Evolutionary conservation across 1,139 yeast genomes (phyloP).

Genomic region (Suhomyces wounanorum): DNA sequence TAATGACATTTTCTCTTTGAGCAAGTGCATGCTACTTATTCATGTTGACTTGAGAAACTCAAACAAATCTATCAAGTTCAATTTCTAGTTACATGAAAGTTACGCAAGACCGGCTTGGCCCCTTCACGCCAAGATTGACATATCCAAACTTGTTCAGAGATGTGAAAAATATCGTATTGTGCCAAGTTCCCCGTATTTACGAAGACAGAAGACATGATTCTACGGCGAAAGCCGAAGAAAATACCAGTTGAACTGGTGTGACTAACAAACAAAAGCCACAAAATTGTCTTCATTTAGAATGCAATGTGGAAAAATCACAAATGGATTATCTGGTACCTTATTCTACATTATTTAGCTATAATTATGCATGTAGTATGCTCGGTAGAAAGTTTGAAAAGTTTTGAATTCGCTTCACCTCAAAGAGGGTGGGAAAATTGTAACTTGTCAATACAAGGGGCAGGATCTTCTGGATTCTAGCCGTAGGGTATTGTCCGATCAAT

Average conservation of each 20-base stretch:
- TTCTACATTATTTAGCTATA: background rate
- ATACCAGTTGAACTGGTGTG: background rate
- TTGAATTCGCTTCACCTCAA: background rate
- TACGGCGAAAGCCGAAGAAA: background rate
- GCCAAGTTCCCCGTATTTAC: background rate
- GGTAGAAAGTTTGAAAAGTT: background rate
- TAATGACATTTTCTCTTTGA: no score
- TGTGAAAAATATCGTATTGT: background rate
- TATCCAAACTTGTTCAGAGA: background rate
- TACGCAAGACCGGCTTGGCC: no score
- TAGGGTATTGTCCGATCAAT: background rate
- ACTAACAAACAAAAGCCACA: background rate
- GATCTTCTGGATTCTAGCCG: background rate
- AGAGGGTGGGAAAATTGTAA: background rate
- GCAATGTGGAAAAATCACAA: no score
- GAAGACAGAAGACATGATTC: background rate
- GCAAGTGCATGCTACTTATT: no score
- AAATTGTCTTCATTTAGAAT: background rate
- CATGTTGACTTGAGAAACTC: no score
- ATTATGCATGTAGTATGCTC: background rate
- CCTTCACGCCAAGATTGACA: background rate
- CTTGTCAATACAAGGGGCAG: background rate
- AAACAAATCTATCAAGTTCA: no score
- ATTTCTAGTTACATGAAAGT: no score
- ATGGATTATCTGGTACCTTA: background rate